Percentiles rank a stretch among this genome's conserved stretches.
phyloP scores from a whole-genome alignment of 768 basidiomycete genomes.

The Hortiboletus campestris region DNA sequence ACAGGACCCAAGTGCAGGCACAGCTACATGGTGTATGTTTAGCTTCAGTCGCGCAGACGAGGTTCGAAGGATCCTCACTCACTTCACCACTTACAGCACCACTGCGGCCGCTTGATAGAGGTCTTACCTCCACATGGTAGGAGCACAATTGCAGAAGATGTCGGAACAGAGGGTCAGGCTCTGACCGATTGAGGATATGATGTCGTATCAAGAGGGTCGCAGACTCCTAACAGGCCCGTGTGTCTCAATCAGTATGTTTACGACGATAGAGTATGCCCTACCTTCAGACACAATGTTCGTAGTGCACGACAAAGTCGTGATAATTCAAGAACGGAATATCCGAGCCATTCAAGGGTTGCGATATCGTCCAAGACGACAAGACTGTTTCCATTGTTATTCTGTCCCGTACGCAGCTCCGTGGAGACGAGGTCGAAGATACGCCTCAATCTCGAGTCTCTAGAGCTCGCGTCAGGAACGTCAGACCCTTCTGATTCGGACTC shows the following conservation, averaged over 20 bases:
- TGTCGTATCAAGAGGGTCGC: slow-evolving; percentile 63
- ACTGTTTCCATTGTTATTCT: slow-evolving; percentile 12
- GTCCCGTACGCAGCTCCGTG: slow-evolving; percentile 18
- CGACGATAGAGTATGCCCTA: slow-evolving; percentile 16
- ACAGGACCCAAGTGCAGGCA: slow-evolving; percentile 59
- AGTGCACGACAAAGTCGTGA: slow-evolving; percentile 60
- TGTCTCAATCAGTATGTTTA: not conserved
- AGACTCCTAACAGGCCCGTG: slow-evolving; percentile 37
- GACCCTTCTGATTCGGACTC: slow-evolving; percentile 5
- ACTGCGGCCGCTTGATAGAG: slow-evolving; percentile 72
- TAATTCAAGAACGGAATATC: slow-evolving; percentile 50
- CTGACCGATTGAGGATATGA: slow-evolving; percentile 52
- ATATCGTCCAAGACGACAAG: slow-evolving; percentile 74
- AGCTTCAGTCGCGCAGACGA: not conserved
- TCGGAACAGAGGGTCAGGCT: slow-evolving; percentile 60
- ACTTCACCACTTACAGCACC: slow-evolving; percentile 80
- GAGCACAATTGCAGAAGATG: slow-evolving; percentile 59
- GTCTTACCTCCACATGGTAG: slow-evolving; percentile 70
- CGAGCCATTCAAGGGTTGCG: slow-evolving; percentile 69
- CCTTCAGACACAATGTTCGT: slow-evolving; percentile 54
- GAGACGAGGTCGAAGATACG: slow-evolving; percentile 38
- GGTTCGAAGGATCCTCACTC: slow-evolving; percentile 4
- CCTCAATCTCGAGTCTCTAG: slow-evolving; percentile 23
- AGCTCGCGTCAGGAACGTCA: slow-evolving; percentile 4
- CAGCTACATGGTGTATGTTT: slow-evolving; percentile 40